phyloP scores from a whole-genome alignment of 768 basidiomycete species.

The Gautieria morchelliformis region DNA sequence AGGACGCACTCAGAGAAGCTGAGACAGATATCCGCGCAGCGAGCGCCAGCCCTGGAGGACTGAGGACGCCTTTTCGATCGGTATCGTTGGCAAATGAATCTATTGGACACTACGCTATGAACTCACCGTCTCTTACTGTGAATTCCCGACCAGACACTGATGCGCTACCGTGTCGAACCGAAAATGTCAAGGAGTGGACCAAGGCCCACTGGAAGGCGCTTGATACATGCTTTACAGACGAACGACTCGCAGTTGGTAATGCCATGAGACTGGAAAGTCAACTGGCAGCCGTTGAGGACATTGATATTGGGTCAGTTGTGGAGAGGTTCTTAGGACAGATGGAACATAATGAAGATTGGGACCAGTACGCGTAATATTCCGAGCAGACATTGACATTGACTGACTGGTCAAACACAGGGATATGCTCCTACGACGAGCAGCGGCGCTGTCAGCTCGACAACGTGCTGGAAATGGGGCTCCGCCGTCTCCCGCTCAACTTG shows the following conservation, averaged over 20 bases:
- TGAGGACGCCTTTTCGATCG: background rate
- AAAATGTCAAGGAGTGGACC: slow-evolving; percentile 40
- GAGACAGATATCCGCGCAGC: background rate
- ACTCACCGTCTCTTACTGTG: background rate
- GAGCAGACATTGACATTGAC: background rate
- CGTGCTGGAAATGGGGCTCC: slow-evolving; percentile 46
- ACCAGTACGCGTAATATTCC: slow-evolving; percentile 13
- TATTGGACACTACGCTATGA: background rate
- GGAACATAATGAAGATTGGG: slow-evolving; percentile 35
- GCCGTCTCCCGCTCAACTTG: slow-evolving; percentile 31
- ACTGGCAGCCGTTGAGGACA: slow-evolving; percentile 42
- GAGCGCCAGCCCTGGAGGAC: background rate
- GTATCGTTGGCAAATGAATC: background rate
- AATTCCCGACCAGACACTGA: background rate
- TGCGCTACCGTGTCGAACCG: background rate
- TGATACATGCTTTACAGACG: slow-evolving; percentile 71
- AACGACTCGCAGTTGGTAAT: slow-evolving; percentile 42
- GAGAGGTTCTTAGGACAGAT: slow-evolving; percentile 37
- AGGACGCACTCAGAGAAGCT: background rate
- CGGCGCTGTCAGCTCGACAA: slow-evolving; percentile 53
- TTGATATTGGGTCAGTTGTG: slow-evolving; percentile 50
- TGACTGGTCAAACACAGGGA: slow-evolving; percentile 28
- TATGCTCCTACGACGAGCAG: slow-evolving; percentile 38
- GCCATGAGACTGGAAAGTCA: slow-evolving; percentile 21
- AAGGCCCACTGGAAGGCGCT: slow-evolving; percentile 74